Conservation (phyloP, 768 basidiomycete genomes). For the Roridomyces roridus region DNA sequence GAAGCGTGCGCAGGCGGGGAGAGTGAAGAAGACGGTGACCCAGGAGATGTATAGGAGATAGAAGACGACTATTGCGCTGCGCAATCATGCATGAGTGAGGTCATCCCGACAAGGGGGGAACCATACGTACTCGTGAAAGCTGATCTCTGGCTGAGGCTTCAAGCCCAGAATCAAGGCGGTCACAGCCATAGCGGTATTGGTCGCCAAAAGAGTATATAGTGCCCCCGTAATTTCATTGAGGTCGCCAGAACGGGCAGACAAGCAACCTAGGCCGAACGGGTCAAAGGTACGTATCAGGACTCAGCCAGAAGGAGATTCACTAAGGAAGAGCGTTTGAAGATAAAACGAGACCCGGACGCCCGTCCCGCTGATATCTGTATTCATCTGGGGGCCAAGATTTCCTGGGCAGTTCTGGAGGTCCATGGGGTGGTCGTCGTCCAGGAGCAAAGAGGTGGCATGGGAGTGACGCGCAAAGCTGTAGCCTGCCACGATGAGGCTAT, state of each 20-base stretch:
- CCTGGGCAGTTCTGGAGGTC: too few relatives aligned
- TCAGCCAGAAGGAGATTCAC: not conserved
- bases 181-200: conserved; percentile 27
- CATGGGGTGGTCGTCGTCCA: too few relatives aligned
- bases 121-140: conserved; percentile 24
- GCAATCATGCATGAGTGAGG: too few relatives aligned
- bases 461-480: too few relatives aligned
- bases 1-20: conserved; percentile 22
- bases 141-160: conserved; percentile 21
- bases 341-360: conserved; percentile 28
- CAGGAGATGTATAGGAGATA: conserved; percentile 28
- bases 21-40: conserved; percentile 24
- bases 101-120: not conserved
- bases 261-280: conserved; percentile 16
- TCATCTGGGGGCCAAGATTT: conserved; percentile 11
- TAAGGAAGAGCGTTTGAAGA: conserved; percentile 24
- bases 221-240: conserved; percentile 24
- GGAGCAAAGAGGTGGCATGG: too few relatives aligned
- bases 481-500: too few relatives aligned
- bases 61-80: conserved; percentile 25
- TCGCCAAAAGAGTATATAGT: conserved; percentile 24
- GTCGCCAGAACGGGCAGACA: conserved; percentile 20
- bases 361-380: conserved; percentile 25
- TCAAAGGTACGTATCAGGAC: not conserved
- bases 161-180: conserved; percentile 28